Conservation (phyloP, 129 eudicot species). For the Arctium minus region DNA sequence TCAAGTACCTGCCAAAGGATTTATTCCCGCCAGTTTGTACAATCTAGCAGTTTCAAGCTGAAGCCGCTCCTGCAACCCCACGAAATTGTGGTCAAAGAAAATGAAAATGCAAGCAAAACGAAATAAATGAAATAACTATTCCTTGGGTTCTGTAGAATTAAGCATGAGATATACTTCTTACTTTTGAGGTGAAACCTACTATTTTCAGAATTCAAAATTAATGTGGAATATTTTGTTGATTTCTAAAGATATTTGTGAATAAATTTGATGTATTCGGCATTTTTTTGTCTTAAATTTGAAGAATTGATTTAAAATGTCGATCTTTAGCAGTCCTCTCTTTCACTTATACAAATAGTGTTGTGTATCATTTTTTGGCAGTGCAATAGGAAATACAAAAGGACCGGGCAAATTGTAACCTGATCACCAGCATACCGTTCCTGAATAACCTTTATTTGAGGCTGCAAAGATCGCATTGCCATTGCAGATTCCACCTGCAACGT, state of each 20-base stretch:
- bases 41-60: slow-evolving; percentile 97
- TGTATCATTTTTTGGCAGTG: too few species aligned
- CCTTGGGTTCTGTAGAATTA: not conserved
- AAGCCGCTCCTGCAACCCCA: slow-evolving; percentile 67
- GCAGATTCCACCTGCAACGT: slow-evolving; percentile 85
- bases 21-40: slow-evolving; percentile 90
- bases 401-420: slow-evolving; percentile 61
- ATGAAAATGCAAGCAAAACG: not conserved
- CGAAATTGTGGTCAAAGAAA: not conserved
- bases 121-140: not conserved
- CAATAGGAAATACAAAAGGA: not conserved
- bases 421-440: slow-evolving; percentile 96
- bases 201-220: not conserved
- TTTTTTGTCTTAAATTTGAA: not conserved
- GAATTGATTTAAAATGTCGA: not conserved
- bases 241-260: not conserved
- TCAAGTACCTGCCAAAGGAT: slow-evolving; percentile 84
- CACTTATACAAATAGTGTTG: not conserved
- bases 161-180: too few species aligned
- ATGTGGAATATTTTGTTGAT: not conserved
- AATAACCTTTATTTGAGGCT: slow-evolving; percentile 96
- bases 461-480: slow-evolving; percentile 94
- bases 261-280: not conserved
- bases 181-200: not conserved
- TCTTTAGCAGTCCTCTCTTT: not conserved